Evolutionary conservation across 805 yeast species (phyloP).

Genomic region (Yarrowia yakushimensis): DNA sequence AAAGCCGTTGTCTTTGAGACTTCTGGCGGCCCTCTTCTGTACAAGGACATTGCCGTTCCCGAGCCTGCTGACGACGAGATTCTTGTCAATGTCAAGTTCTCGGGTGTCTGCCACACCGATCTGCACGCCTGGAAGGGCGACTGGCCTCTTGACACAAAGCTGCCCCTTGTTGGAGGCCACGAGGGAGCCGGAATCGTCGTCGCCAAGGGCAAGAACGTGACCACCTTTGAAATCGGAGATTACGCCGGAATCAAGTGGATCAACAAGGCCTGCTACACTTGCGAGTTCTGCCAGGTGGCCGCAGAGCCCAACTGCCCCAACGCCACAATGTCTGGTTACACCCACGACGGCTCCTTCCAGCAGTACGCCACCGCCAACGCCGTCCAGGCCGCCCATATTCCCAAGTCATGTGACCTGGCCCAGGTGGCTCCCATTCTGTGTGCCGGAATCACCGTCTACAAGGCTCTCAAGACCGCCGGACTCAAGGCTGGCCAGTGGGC

Average conservation of each 20-base stretch:
- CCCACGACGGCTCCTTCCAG: constrained; percentile 88
- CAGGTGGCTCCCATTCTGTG: background rate
- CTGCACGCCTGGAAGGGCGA: constrained; percentile 42
- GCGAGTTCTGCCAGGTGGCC: constrained; percentile 68
- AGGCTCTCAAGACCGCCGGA: constrained; percentile 78
- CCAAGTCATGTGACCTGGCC: background rate
- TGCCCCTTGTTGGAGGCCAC: constrained; percentile 83
- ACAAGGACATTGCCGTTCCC: constrained; percentile 1
- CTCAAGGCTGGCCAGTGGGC: constrained; percentile 71
- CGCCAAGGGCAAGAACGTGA: constrained; percentile 66
- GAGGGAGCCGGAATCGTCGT: constrained; percentile 88
- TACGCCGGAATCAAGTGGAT: constrained; percentile 82
- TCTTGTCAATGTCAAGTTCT: constrained; percentile 5
- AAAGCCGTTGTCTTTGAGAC: constrained; percentile 68
- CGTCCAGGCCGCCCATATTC: constrained; percentile 64
- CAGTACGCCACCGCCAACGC: constrained; percentile 88
- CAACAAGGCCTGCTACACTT: constrained; percentile 68
- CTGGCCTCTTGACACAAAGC: constrained; percentile 75
- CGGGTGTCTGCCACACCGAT: constrained; percentile 11
- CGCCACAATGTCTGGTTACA: constrained; percentile 73
- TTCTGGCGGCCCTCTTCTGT: constrained; percentile 33
- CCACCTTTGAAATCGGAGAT: constrained; percentile 73
- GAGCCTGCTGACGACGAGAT: constrained; percentile 5
- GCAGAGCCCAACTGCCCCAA: constrained; percentile 69
- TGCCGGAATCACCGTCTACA: constrained; percentile 44